Conservation (phyloP, 805 yeast species). For the Isabelozyma heimii region DNA sequence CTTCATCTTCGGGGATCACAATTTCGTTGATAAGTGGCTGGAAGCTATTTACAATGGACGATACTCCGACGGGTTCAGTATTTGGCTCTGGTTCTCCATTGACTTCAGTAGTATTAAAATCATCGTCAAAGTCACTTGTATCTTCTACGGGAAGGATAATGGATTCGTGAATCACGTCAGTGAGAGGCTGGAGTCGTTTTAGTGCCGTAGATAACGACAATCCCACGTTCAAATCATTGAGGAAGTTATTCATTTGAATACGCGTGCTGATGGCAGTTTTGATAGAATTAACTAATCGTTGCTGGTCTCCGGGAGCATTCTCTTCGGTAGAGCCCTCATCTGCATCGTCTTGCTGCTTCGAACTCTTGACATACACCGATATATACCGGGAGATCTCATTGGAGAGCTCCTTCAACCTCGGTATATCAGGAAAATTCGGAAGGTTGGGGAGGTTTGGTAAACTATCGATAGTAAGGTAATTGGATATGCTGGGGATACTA, state of each 20-base stretch:
- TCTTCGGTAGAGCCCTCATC: conserved; percentile 4
- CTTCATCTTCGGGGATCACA: conserved; percentile 44
- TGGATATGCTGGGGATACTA: conserved; percentile 21
- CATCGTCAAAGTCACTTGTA: conserved; percentile 21
- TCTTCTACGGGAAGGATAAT: conserved; percentile 53
- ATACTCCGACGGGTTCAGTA: conserved; percentile 55
- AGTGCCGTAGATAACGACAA: conserved; percentile 50
- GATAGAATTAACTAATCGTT: conserved; percentile 24
- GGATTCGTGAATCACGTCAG: conserved; percentile 45
- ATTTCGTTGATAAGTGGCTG: conserved; percentile 52
- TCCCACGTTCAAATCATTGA: conserved; percentile 44
- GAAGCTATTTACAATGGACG: conserved; percentile 43
- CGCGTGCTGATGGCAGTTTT: conserved; percentile 40
- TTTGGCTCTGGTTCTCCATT: neutral
- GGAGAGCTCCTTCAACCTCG: conserved; percentile 16
- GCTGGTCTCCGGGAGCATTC: conserved; percentile 13
- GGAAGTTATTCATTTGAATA: conserved; percentile 39
- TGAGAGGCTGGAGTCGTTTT: conserved; percentile 47
- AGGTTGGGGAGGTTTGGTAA: conserved; percentile 22
- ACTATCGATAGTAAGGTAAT: conserved; percentile 17
- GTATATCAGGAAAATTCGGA: conserved; percentile 13
- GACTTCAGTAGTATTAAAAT: conserved; percentile 16
- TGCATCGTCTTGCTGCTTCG: conserved; percentile 5
- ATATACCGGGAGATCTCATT: conserved; percentile 30
- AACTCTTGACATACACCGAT: conserved; percentile 19